phyloP scores from a whole-genome alignment of 192 early-diverging fungal species.

The Backusella australiensis region DNA sequence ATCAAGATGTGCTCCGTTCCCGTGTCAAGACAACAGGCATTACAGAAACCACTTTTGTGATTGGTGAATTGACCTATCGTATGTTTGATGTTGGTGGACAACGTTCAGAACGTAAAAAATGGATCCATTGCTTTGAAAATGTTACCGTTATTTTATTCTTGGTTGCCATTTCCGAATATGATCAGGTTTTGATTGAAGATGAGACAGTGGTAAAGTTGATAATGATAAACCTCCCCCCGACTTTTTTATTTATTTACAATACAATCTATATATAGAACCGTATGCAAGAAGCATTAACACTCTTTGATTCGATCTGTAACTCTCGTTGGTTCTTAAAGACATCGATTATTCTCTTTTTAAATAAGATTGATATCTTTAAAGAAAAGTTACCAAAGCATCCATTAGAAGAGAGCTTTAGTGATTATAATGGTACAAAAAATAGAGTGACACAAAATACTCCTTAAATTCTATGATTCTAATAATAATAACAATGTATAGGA shows the following conservation, averaged over 20 bases:
- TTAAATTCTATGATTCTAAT: neutral
- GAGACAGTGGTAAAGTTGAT: conserved; percentile 74
- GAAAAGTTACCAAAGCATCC: conserved; percentile 86
- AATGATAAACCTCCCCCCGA: neutral
- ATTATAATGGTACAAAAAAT: conserved; percentile 66
- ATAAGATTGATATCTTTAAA: conserved; percentile 98
- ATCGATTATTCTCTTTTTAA: conserved; percentile 95
- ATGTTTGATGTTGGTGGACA: conserved; percentile 99
- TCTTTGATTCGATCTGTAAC: conserved; percentile 98
- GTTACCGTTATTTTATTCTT: conserved; percentile 96
- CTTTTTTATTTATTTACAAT: neutral
- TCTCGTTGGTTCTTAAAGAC: conserved; percentile 97
- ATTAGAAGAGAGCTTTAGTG: conserved; percentile 86
- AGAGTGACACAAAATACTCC: neutral
- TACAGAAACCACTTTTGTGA: conserved; percentile 90
- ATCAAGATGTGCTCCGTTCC: conserved; percentile 96
- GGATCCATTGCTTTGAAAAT: conserved; percentile 99
- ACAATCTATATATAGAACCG: conserved; percentile 60
- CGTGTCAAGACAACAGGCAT: conserved; percentile 98
- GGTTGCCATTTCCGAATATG: conserved; percentile 94
- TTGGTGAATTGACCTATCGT: conserved; percentile 91
- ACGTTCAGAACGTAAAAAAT: conserved; percentile 97
- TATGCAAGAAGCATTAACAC: conserved; percentile 95
- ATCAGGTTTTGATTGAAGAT: conserved; percentile 94
- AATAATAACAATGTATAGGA: conserved; percentile 15